Base-by-base conservation (phyloP, 371 early-diverging fungal species). In the Mortierella sp. region DNA sequence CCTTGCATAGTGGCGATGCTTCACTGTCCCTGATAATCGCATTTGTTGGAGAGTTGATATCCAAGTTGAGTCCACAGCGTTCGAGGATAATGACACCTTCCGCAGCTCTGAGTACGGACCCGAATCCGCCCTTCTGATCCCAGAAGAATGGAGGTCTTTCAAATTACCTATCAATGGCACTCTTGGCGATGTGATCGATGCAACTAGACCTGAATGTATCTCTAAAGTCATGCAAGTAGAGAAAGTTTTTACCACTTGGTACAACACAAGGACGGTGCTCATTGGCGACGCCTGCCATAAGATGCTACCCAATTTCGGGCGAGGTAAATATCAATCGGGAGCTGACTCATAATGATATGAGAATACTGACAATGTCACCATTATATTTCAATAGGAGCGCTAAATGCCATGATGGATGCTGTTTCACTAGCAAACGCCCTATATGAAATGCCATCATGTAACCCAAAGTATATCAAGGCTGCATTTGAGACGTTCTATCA, bases 351-450 rank as follows among this genome's bases (percentile, higher is more conserved):
- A 36, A 1, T 58, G 36, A 33, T 16, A 38, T 61, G 28, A 28
- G 28, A 28, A 28, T 28, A 28, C 28, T 28, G 28, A 28, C 2
- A 28, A 28, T 28, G 28, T 28, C 28, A 28, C 28, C 28, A 28
- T n/a, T 10, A 9, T 9, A 43, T 22, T 38, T n/a, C 33, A 6
- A 13, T 61, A 61, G 61, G 61, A 47, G 74, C 69, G 11, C 21
- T 74, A 43, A 69, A 74, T 60, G 69, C 69, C 1, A 74, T 74
- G 40, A 13, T 74, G 47, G 74, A 74, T 40, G 69, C 74, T 3
- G 38, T 69, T 28, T 24, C 58, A 2, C 43, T 74, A 38, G 63
- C 74, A 1, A 74, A 74, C 38, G 38, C 64, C 0, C 22, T 74
- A 5, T 74, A 74, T 40, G 74, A 74, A 65, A 74, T 74, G 58